Evolutionary conservation across 2,329 filamentous ascomycete species (phyloP).

Genomic region (Cryphonectria parasitica): DNA sequence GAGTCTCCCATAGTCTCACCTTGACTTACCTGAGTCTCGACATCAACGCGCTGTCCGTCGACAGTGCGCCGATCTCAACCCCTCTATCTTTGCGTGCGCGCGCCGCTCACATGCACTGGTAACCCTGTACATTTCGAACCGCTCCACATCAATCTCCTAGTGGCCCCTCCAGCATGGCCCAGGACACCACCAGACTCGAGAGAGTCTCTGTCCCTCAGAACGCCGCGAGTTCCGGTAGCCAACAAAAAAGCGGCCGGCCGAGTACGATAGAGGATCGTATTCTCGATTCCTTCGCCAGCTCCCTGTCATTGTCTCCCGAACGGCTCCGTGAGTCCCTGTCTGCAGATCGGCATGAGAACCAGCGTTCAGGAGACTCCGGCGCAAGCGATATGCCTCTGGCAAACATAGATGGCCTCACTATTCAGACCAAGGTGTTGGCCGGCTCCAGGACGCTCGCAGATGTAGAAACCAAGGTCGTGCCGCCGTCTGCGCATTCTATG

Average conservation of each 20-base stretch:
- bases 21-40: conserved; percentile 3
- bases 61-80: neutral
- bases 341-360: conserved; percentile 11
- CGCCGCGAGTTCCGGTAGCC: conserved; percentile 15
- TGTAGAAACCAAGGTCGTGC: conserved; percentile 26
- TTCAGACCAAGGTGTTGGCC: conserved; percentile 27
- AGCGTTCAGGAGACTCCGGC: conserved; percentile 13
- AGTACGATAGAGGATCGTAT: conserved; percentile 27
- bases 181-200: conserved; percentile 24
- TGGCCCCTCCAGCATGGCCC: conserved; percentile 19
- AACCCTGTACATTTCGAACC: conserved; percentile 7
- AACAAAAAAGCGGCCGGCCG: conserved; percentile 15
- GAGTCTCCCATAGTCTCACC: conserved; percentile 7
- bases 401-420: conserved; percentile 22
- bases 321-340: conserved; percentile 24
- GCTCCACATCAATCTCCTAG: neutral
- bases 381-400: conserved; percentile 8
- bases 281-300: conserved; percentile 25
- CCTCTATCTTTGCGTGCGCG: neutral
- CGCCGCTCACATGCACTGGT: neutral
- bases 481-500: conserved; percentile 27
- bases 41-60: neutral
- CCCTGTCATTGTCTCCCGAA: conserved; percentile 25
- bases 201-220: conserved; percentile 24
- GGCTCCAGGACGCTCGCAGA: conserved; percentile 29